Evolutionary conservation across 192 early-diverging fungal species (phyloP).

Genomic region (Phlyctochytrium planicorne): DNA sequence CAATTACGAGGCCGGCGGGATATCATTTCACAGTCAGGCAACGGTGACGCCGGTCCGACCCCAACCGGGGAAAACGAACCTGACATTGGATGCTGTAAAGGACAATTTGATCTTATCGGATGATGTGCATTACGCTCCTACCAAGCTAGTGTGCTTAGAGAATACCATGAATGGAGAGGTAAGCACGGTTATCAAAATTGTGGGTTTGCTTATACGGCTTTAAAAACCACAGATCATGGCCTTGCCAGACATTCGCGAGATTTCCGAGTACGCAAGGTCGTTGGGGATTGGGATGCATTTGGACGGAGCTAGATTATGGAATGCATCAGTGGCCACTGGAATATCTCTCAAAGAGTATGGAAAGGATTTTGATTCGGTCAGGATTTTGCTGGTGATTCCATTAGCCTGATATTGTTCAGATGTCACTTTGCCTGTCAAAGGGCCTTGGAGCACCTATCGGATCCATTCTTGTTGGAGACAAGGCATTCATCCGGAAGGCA

Average conservation of each 20-base stretch:
- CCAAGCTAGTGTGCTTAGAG: constrained; percentile 77
- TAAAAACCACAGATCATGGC: constrained; percentile 75
- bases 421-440: constrained; percentile 88
- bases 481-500: constrained; percentile 70
- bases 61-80: constrained; percentile 29
- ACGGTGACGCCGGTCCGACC: constrained; percentile 64
- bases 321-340: constrained; percentile 72
- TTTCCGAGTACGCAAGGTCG: constrained; percentile 55
- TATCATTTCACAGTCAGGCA: constrained; percentile 75
- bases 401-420: neutral
- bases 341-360: constrained; percentile 68
- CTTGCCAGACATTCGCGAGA: constrained; percentile 68
- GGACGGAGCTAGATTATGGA: constrained; percentile 91
- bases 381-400: neutral
- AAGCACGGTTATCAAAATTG: constrained; percentile 4
- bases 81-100: constrained; percentile 66
- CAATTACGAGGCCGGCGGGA: constrained; percentile 76
- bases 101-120: constrained; percentile 57
- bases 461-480: constrained; percentile 73
- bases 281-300: constrained; percentile 73
- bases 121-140: constrained; percentile 77
- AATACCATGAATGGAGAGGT: constrained; percentile 87
- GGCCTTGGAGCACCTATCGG: constrained; percentile 92
- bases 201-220: too few relatives aligned
- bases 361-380: constrained; percentile 69